Evolutionary conservation across 179 eudicot species (phyloP), one percentile per base, ranked within the genome.

Genomic region (Sideroxylon spinosum): DNA sequence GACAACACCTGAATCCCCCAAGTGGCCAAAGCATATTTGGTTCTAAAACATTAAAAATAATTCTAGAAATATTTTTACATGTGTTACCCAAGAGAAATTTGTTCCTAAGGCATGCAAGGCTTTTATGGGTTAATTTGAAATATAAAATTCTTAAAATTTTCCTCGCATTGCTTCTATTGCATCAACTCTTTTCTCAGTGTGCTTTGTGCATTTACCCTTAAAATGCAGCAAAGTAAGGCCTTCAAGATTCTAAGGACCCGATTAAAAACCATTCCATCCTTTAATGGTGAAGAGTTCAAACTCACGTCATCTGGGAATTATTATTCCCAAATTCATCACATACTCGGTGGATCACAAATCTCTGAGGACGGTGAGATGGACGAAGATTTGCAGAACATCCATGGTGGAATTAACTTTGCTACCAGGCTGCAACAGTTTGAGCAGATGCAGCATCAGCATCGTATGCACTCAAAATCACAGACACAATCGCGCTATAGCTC

Each of bases 241-340:
- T 96, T 96, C 92, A 96, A 92, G 91, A 86, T 92, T 68, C 85
- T 96, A 73, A 87, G 88, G 84, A 96, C 98, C 75, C 91, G 99
- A 61, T 86, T 96, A 75, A 96, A 94, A 86, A 91, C 99, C 28
- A 89, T 96, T 11, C 98, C 99, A 32, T 79, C 95, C 81, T 89
- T 96, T 50, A 86, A 77, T 64, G 84, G 85, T 57, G 93, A 91
- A 77, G 89, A 86, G 64, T 68, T 73, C n/a, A 82, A 76, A 68
- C 81, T 77, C 73, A 59, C 85, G 64, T 37, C 4, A 3, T 82
- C 81, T 19, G 90, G 82, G 73, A 84, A 78, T 73, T 79, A 86
- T 32, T 77, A 78, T 68, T 67, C 86, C 46, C 82, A 71, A 68
- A 78, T 77, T 64, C 82, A 85, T 81, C 44, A 75, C 68, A 13